Evolutionary conservation across 2,329 filamentous ascomycete species (phyloP), one percentile per base, ranked within the genome.

Genomic region (Apiospora phragmitis): DNA sequence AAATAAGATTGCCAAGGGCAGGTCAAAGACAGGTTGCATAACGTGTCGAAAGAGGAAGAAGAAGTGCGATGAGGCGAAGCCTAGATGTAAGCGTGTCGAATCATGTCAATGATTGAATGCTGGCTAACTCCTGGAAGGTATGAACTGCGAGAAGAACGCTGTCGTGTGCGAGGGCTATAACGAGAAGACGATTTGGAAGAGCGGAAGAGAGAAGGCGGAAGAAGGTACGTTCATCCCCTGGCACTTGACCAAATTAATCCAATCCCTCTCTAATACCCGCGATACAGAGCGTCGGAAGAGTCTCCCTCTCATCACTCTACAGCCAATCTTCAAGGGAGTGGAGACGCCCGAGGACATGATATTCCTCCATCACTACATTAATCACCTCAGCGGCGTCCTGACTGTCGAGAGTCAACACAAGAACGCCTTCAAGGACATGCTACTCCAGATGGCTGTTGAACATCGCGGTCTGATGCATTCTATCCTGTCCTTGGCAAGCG

Each of bases 81-180:
- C 90, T 66, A 84, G 88, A 77, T 92, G 90, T 92, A 83, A 83
- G 87, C 82, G 59, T 41, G 18, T 16, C 5, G 26, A 47, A 21
- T 11, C 16, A n/a, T 38, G 26, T n/a, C 5, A 8, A 12, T 32
- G 38, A 12, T 12, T 29, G 11, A n/a, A 4, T 16, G 32, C 24
- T n/a, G 12, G 69, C 74, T 71, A 66, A 71, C 67, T 72, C 76
- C 38, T 80, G 73, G 70, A 70, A 94, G 92, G 93, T 76, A 87
- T 94, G 81, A 97, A 97, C 77, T 97, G 94, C 78, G 92, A 96
- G 82, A 97, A 97, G 86, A 97, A 97, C 79, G 94, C 94, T 11
- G 93, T 97, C 16, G 90, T 95, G 16, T 97, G 94, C 79, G 94
- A 97, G 81, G 94, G 94, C 16, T 97, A 97, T 78, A 93, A 93